Evolutionary conservation across 176 grass and related monocot species (phyloP), one percentile per base, ranked within the genome.

Genomic region (Rhynchospora breviuscula): DNA sequence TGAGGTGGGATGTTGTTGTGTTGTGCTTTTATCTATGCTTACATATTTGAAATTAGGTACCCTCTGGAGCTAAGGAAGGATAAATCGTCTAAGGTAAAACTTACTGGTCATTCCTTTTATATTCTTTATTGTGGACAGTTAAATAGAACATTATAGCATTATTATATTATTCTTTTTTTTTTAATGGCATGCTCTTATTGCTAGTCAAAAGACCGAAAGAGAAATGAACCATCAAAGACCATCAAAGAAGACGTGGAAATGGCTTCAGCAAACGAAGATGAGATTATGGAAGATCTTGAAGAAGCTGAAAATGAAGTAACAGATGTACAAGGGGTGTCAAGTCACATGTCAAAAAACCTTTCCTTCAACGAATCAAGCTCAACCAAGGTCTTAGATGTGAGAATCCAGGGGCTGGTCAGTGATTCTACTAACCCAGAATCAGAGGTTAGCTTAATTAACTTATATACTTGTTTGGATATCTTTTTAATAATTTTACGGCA

Each of bases 11-110:
- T 61, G 12, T 64, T 44, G 31, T 59, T 76, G 29, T 76, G 60
- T 85, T 25, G 29, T n/a, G 35, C n/a, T 9, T 80, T 22, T 51
- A 61, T 61, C 65, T 88, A 87, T 88, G 67, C 69, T 87, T 94
- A 54, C 33, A 72, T 91, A 71, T 60, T 87, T 60, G 7, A 81
- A 85, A 79, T 81, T 87, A 97, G 95, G 95, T 97, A 98, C 76
- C 95, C 95, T 10, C 83, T 98, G 79, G 95, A 98, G 89, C 89
- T 98, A 58, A 86, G 95, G 79, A 98, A 94, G 88, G 95, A 93
- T 67, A 98, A 98, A 78, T 91, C 92, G 88, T 81, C 92, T 86
- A 98, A 94, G 95, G 95, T 98, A 61, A 85, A 82, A 54, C 48
- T 29, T 76, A 29, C 48, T 76, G 18, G 22, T 76, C 72, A 76